Percentiles rank a stretch among this genome's conserved stretches.
Evolutionary conservation across 306 rosid species (phyloP).

Genomic region (Quercus cerris): DNA sequence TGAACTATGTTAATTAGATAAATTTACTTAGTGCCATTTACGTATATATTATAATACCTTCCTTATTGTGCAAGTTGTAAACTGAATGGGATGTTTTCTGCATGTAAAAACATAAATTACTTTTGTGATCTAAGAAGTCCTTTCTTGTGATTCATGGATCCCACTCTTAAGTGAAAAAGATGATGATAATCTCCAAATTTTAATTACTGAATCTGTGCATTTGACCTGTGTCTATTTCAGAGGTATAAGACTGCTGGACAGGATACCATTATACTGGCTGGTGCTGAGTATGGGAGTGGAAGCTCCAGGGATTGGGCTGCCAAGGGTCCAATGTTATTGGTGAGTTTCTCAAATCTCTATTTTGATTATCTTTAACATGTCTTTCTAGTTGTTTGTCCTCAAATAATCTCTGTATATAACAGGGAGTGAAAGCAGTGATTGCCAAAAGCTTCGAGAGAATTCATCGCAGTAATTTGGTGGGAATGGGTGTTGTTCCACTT

Average conservation of each 20-base stretch:
- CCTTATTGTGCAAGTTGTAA: neutral
- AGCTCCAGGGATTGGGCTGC: constrained; percentile 98
- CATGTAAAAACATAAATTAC: neutral
- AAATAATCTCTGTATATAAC: constrained; percentile 10
- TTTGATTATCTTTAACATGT: constrained; percentile 7
- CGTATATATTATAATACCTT: neutral
- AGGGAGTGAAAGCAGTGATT: constrained; percentile 96
- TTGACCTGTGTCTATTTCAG: constrained; percentile 39
- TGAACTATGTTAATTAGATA: neutral
- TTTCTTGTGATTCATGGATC: neutral
- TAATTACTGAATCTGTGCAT: constrained; percentile 10
- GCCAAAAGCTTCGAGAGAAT: constrained; percentile 91
- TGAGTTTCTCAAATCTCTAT: constrained; percentile 31
- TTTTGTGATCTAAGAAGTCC: neutral
- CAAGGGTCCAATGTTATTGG: constrained; percentile 97
- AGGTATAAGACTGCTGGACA: constrained; percentile 73
- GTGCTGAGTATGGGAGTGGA: constrained; percentile 93
- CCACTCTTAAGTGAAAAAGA: neutral
- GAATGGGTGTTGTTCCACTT: constrained; percentile 91
- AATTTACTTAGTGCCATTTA: neutral
- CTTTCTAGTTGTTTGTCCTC: neutral
- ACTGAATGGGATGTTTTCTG: neutral
- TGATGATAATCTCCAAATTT: neutral
- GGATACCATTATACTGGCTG: constrained; percentile 80
- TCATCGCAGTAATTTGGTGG: constrained; percentile 94